Evolutionary conservation across 228 moss, liverwort and hornwort genomes (phyloP).

Genomic region (Sphagnum fallax): DNA sequence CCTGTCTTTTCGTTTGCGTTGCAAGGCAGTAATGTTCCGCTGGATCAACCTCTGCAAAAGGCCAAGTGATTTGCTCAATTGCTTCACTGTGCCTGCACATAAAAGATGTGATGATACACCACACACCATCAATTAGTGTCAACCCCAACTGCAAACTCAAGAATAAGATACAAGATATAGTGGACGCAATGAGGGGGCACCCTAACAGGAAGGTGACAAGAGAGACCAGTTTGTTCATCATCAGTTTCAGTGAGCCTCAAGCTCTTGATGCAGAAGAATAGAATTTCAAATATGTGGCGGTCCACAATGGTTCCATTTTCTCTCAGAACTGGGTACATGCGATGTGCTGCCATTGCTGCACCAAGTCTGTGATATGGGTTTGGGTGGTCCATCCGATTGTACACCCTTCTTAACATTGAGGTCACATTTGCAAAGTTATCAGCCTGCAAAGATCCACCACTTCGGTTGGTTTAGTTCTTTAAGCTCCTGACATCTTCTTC

Average conservation of each 20-base stretch:
- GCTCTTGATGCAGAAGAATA: conserved; percentile 86
- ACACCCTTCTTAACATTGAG: conserved; percentile 79
- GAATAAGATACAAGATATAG: too few relatives aligned
- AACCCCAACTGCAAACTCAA: too few relatives aligned
- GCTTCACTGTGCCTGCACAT: conserved; percentile 70
- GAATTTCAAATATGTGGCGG: conserved; percentile 83
- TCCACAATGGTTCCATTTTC: conserved; percentile 72
- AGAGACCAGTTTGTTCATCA: conserved; percentile 68
- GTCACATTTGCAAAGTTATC: conserved; percentile 86
- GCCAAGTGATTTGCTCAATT: conserved; percentile 75
- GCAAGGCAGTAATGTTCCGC: conserved; percentile 55
- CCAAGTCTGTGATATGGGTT: conserved; percentile 88
- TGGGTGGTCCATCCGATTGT: conserved; percentile 93
- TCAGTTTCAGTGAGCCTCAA: conserved; percentile 78
- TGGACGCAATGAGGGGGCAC: too few relatives aligned
- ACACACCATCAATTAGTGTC: too few relatives aligned
- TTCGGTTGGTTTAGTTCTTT: too few relatives aligned
- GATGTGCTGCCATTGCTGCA: conserved; percentile 82
- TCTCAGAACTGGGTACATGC: conserved; percentile 74
- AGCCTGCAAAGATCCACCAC: conserved; percentile 22
- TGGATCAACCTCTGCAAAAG: conserved; percentile 60
- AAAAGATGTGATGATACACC: background rate
- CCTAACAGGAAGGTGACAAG: background rate
- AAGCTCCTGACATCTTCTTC: too few relatives aligned
- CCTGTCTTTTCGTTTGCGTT: conserved; percentile 60